These are phyloP conservation scores for Boletus reticulatus DNA, from an alignment of 768 basidiomycete genomes.

Conservation along the genomic window DNA sequence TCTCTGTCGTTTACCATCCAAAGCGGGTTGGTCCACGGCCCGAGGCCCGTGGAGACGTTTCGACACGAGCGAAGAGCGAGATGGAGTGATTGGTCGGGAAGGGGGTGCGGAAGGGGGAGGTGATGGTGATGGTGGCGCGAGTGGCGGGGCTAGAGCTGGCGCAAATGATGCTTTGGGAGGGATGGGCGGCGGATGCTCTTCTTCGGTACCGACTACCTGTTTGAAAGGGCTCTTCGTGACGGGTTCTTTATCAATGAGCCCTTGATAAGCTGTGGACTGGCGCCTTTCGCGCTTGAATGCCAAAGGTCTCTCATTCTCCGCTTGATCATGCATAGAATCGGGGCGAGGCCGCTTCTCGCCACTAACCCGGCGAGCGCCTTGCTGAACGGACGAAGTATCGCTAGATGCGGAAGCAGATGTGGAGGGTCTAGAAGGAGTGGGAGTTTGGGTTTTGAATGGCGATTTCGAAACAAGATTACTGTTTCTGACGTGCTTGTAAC, in stretches of 20 bases:
- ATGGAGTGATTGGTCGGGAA: slow-evolving; percentile 32
- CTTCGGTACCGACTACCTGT: slow-evolving; percentile 24
- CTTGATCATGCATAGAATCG: slow-evolving; percentile 65
- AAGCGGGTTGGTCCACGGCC: slow-evolving; percentile 38
- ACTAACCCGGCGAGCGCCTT: slow-evolving; percentile 51
- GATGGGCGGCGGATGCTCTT: slow-evolving; percentile 30
- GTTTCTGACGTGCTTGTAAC: slow-evolving; percentile 73
- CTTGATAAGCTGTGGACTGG: slow-evolving; percentile 73
- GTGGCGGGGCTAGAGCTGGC: not conserved
- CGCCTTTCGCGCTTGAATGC: slow-evolving; percentile 68
- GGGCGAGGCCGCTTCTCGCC: slow-evolving; percentile 80
- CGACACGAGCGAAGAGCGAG: slow-evolving; percentile 66
- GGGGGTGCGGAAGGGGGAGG: slow-evolving; percentile 43
- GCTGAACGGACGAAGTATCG: slow-evolving; percentile 9
- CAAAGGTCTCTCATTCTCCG: slow-evolving; percentile 71
- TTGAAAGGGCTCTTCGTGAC: slow-evolving; percentile 84
- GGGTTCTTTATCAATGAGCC: slow-evolving; percentile 70
- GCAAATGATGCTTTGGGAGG: slow-evolving; percentile 21
- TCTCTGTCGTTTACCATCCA: slow-evolving; percentile 44
- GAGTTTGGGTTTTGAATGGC: slow-evolving; percentile 72
- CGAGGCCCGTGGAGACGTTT: slow-evolving; percentile 78
- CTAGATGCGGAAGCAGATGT: slow-evolving; percentile 9
- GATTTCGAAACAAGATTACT: slow-evolving; percentile 85
- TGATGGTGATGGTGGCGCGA: slow-evolving; percentile 26
- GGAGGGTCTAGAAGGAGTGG: slow-evolving; percentile 40